Conservation (phyloP, 1,139 yeast species). For the Geotrichum cucujoidarum region DNA sequence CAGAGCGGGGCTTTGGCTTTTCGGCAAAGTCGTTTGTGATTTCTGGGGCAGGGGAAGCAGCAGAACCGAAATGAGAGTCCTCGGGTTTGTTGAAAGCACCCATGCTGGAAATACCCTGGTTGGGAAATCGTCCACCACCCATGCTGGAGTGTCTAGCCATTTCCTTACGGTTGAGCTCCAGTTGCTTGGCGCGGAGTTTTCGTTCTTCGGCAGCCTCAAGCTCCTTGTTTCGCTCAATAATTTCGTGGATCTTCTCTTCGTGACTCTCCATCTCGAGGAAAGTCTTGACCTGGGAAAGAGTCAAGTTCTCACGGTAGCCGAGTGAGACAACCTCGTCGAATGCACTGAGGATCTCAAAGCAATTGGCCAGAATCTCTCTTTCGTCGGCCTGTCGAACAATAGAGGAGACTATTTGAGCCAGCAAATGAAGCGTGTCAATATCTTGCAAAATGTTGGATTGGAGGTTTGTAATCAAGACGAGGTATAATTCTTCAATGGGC, state of each 20-base stretch:
- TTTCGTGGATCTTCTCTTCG: conserved; percentile 97
- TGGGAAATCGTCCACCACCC: neutral
- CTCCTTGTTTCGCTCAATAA: conserved; percentile 94
- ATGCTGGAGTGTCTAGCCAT: conserved; percentile 9
- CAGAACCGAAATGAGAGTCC: conserved; percentile 1
- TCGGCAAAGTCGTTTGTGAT: conserved; percentile 6
- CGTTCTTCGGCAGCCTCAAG: conserved; percentile 96
- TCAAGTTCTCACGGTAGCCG: conserved; percentile 87
- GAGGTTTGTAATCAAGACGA: conserved; percentile 85
- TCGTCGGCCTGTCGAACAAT: conserved; percentile 76
- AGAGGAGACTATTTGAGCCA: conserved; percentile 75
- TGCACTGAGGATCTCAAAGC: conserved; percentile 85
- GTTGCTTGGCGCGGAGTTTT: conserved; percentile 91
- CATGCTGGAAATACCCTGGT: conserved; percentile 3
- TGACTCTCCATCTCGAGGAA: conserved; percentile 97
- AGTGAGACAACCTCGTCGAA: conserved; percentile 88
- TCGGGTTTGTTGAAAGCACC: neutral
- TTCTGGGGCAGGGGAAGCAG: neutral
- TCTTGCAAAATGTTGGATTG: conserved; percentile 92
- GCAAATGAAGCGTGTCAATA: conserved; percentile 82
- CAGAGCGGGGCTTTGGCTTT: conserved; percentile 20
- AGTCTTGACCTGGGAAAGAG: conserved; percentile 76
- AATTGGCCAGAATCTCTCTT: conserved; percentile 72
- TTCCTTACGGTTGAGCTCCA: conserved; percentile 44
- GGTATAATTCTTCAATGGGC: conserved; percentile 90